Base-by-base conservation (phyloP, 2,329 filamentous ascomycete genomes). In the Biscogniauxia mediterranea region DNA sequence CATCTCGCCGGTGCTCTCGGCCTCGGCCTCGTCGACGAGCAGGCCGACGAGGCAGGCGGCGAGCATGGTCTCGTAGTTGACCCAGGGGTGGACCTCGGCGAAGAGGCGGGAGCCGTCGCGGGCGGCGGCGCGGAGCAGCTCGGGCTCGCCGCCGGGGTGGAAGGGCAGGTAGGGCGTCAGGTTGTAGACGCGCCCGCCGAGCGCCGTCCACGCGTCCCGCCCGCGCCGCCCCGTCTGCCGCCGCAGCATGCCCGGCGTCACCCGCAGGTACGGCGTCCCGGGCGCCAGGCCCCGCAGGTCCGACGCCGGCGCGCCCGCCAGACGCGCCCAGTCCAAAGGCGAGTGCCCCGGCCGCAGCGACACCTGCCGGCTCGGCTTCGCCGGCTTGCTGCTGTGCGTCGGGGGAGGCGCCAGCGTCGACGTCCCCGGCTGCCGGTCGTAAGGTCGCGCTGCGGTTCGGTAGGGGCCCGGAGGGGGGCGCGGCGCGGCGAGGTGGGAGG, bases 151-250 rank as follows among this genome's bases (percentile, higher is more conserved):
- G 21, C 95, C 95, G 0, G 95, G 95, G 74, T 99, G 95, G 73
- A 93, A 99, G 1, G 90, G 88, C 42, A 93, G 74, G 73, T 98
- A 99, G 0, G 94, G 92, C 0, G 89, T 89, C 61, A 99, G 89
- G 71, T 98, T 98, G 78, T 98, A 99, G 26, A 98, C 94, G 70
- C 91, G 90, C 1, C 94, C 93, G 62, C 92, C 89, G 63, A 96
- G 89, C 1, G 87, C 91, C 62, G 90, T 96, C 95, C 95, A 99
- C 0, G 93, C 92, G 70, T 96, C 91, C 64, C 85, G 88, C 8
- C 92, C 92, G 72, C 90, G 91, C 28, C 94, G 86, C 0, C 94
- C 94, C 49, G 91, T 96, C 77, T 92, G 88, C 49, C 80, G 77
- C 73, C 89, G 89, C 13, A 99, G 82, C 83, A 92, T 86, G 5